Base-by-base conservation (phyloP, 352 stramenopile genomes). In the Thalassiosira mediterranea region DNA sequence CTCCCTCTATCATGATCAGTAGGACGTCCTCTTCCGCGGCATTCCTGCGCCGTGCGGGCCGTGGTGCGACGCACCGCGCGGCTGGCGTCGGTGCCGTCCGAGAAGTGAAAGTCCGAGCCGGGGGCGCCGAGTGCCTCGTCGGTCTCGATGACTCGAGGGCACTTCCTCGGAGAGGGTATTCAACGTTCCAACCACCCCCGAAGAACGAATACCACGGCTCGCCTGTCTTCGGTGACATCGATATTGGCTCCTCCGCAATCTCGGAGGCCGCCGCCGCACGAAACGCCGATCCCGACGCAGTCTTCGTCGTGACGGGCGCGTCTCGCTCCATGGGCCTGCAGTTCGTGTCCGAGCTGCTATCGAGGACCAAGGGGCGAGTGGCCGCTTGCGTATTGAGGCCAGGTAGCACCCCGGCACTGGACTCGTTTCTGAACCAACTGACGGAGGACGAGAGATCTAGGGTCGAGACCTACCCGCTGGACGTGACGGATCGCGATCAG, bases 291-390 rank as follows among this genome's bases (percentile, higher is more conserved):
- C 47, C 71, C 1, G 52, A 82, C 54, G 78, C 86, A 19, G 81
- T 90, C 7, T 92, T 89, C 65, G 75, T 90, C 2, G 73, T 92
- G 1, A 88, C 69, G 10, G 83, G 83, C 28, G 74, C 77, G 15
- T 84, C 71, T 8, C 69, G 86, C 25, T 84, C 79, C 15, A 92
- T 92, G 59, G 86, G 86, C 4, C 42, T 87, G 17, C 75, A 90
- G 61, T 89, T 90, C 70, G 72, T 88, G 3, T 77, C 79, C 31
- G 60, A 72, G 19, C 52, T 91, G 8, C 26, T 89, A 8, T 0
- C 42, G 11, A 42, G 76, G 57, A 89, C 76, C 1, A 75, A 76
- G 23, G 79, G 77, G 13, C 58, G 53, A n/a, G 69, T 80, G 7
- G 48, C 74, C 3, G 71, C 71, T 11, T 75, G 62, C 19, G 64